A percentile compares a stretch with the other conserved stretches of the same genome.
Conservation (phyloP, 2,329 filamentous ascomycete genomes). For the Zymoseptoria brevis region DNA sequence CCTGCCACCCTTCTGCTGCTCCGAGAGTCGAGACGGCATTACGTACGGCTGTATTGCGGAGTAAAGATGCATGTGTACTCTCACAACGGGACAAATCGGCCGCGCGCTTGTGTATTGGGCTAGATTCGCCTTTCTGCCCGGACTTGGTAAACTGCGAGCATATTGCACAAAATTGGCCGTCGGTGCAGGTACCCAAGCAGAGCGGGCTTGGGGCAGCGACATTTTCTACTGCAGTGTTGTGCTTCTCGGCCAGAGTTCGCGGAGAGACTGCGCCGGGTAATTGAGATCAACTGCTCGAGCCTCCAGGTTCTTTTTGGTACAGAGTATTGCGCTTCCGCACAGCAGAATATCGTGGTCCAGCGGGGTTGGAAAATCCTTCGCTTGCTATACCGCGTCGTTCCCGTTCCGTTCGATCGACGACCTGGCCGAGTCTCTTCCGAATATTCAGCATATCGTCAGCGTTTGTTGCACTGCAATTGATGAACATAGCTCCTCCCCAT, state of each 20-base stretch:
- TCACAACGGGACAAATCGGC: background rate
- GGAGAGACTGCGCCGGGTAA: background rate
- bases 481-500: background rate
- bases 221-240: background rate
- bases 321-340: background rate
- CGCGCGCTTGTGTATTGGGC: background rate
- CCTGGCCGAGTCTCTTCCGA: background rate
- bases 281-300: background rate
- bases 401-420: background rate
- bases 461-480: background rate
- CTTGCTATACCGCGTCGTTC: background rate
- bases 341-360: background rate
- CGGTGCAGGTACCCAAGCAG: background rate
- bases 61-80: background rate
- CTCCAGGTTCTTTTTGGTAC: background rate
- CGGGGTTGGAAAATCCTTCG: background rate
- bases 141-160: background rate
- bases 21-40: background rate
- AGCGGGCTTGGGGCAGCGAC: background rate
- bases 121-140: background rate
- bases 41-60: background rate
- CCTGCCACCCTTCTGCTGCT: background rate
- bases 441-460: background rate
- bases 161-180: background rate
- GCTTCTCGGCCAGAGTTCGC: background rate